These are phyloP conservation scores for Hamigera avellanea DNA, from an alignment of 495 filamentous ascomycete genomes.

Conservation along the genomic window DNA sequence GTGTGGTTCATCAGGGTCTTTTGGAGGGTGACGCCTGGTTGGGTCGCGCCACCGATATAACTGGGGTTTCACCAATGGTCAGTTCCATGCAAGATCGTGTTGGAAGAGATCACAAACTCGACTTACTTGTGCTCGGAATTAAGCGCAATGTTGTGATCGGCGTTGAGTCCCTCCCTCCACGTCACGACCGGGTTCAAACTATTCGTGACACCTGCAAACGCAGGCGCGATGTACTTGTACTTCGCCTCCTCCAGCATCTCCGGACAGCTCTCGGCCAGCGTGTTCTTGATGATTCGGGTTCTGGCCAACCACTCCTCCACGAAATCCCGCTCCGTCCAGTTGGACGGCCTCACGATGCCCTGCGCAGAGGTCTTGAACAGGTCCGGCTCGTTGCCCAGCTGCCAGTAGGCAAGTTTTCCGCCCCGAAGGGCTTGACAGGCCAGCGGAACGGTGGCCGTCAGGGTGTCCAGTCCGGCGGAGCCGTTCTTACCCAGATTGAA, in stretches of 20 bases:
- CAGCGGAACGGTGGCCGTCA: slow-evolving; percentile 42
- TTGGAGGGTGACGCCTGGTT: slow-evolving; percentile 52
- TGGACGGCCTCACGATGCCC: slow-evolving; percentile 37
- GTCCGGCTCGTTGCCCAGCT: slow-evolving; percentile 60
- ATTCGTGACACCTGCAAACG: slow-evolving; percentile 45
- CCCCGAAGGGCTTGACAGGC: slow-evolving; percentile 46
- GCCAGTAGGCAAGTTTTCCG: slow-evolving; percentile 43
- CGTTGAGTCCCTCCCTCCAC: slow-evolving; percentile 42
- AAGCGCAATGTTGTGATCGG: slow-evolving; percentile 35
- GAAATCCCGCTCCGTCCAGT: slow-evolving; percentile 46
- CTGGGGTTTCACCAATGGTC: slow-evolving; percentile 17
- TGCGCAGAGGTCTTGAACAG: slow-evolving; percentile 44
- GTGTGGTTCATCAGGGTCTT: slow-evolving; percentile 58
- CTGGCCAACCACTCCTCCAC: slow-evolving; percentile 51
- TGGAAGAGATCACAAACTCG: too few relatives aligned
- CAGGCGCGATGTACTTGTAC: slow-evolving; percentile 48
- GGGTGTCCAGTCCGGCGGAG: slow-evolving; percentile 35
- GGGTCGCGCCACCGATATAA: slow-evolving; percentile 53
- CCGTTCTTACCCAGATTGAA: slow-evolving; percentile 52
- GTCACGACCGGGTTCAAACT: slow-evolving; percentile 36
- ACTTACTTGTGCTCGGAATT: slow-evolving; percentile 56
- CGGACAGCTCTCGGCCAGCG: slow-evolving; percentile 40
- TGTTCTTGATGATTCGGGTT: slow-evolving; percentile 34
- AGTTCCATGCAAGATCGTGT: neutral
- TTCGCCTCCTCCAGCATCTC: slow-evolving; percentile 25